phyloP scores from a whole-genome alignment of 1,284 basidiomycete genomes.

The Trichosporon sp. region DNA sequence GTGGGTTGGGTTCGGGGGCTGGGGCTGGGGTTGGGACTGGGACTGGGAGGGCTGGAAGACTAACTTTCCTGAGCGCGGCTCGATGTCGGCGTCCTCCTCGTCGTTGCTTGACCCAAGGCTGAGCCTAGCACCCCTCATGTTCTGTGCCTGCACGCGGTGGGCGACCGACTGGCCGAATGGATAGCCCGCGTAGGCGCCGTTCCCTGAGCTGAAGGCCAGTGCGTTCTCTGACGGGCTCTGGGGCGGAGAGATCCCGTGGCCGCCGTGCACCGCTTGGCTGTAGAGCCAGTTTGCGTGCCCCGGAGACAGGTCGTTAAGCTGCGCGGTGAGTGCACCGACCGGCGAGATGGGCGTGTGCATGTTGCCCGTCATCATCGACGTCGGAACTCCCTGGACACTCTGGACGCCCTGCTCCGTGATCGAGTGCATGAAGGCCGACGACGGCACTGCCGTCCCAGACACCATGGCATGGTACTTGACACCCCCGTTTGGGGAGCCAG shows the following conservation, averaged over 20 bases:
- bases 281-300: background rate
- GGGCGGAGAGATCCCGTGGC: background rate
- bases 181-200: background rate
- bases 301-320: background rate
- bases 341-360: background rate
- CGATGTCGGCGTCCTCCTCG: background rate
- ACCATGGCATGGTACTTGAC: background rate
- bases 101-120: background rate
- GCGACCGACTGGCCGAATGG: background rate
- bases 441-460: background rate
- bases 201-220: background rate
- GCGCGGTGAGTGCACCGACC: background rate
- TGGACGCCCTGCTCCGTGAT: background rate
- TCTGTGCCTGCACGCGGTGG: background rate
- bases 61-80: background rate
- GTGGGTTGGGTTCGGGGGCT: background rate
- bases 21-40: background rate
- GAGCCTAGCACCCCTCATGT: background rate
- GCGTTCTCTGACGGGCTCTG: background rate
- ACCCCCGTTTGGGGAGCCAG: background rate
- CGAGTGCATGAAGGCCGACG: background rate
- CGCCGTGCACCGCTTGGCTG: background rate
- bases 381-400: background rate
- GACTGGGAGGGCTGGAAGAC: background rate
- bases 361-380: background rate